Conservation (phyloP, 2,329 filamentous ascomycete species). For the Rhexocercosporidium sp. region DNA sequence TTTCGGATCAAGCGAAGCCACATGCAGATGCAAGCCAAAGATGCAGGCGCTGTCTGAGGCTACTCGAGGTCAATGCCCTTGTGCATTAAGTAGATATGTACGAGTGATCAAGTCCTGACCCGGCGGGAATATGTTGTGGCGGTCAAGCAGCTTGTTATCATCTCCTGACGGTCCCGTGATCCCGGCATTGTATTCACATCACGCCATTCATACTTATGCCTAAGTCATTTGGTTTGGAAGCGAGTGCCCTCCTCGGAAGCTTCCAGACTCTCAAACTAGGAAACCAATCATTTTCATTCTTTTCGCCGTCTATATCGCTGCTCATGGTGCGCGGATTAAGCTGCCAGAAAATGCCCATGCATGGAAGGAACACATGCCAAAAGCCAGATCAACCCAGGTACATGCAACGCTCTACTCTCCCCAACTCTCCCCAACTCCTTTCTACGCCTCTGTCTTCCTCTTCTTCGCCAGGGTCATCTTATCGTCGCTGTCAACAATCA, state of each 20-base stretch:
- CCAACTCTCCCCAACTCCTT: neutral
- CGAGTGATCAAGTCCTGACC: neutral
- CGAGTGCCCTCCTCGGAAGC: neutral
- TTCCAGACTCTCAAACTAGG: neutral
- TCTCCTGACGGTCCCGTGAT: neutral
- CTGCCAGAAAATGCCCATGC: constrained; percentile 4
- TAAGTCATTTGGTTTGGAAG: neutral
- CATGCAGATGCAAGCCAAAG: neutral
- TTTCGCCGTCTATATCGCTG: constrained; percentile 13
- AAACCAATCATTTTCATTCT: constrained; percentile 5
- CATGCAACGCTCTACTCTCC: neutral
- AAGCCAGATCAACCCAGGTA: constrained; percentile 2
- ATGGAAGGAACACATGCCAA: neutral
- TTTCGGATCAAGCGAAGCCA: neutral
- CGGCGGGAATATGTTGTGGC: neutral
- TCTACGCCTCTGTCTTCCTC: constrained; percentile 32
- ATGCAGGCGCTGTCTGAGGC: neutral
- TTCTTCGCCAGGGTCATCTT: constrained; percentile 39
- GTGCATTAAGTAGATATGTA: neutral
- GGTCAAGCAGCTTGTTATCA: neutral
- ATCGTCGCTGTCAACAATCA: constrained; percentile 30
- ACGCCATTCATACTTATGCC: neutral
- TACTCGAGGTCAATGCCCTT: neutral
- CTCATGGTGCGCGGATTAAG: constrained; percentile 7
- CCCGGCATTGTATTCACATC: neutral